Conservation (phyloP, 1,284 basidiomycete species). For the Caloboletus inedulis region DNA sequence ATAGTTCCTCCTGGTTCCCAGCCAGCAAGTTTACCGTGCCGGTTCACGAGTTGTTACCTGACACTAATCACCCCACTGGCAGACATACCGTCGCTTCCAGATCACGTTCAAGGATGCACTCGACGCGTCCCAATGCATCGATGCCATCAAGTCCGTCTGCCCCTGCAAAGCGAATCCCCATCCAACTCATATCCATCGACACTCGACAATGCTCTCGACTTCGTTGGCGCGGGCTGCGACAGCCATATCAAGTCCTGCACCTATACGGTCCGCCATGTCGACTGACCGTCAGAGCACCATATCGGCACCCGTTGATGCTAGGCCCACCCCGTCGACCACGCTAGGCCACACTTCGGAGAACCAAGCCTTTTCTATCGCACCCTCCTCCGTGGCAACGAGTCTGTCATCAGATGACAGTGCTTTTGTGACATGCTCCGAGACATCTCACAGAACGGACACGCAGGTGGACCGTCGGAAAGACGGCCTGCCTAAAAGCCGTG, state of each 20-base stretch:
- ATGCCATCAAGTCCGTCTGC: conserved; percentile 61
- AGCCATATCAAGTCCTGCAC: neutral
- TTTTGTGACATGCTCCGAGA: conserved; percentile 33
- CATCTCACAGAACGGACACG: conserved; percentile 11
- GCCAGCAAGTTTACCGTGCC: conserved; percentile 37
- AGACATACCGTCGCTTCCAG: conserved; percentile 72
- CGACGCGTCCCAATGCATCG: conserved; percentile 54
- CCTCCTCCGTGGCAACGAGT: conserved; percentile 12
- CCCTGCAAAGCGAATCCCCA: conserved; percentile 61
- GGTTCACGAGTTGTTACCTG: conserved; percentile 3
- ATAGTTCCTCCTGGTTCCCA: conserved; percentile 34
- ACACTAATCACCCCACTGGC: conserved; percentile 2
- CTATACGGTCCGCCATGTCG: neutral
- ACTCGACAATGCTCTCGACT: conserved; percentile 20
- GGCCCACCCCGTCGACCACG: neutral
- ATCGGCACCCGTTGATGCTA: neutral
- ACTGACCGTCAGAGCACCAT: conserved; percentile 8
- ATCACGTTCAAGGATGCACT: conserved; percentile 55
- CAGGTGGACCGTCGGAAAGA: conserved; percentile 4
- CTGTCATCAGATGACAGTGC: conserved; percentile 30
- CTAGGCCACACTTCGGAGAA: neutral
- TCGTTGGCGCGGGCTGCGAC: conserved; percentile 22
- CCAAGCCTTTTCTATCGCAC: neutral
- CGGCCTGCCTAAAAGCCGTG: neutral
- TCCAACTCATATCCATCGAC: conserved; percentile 18